Conservation (phyloP, 2,329 filamentous ascomycete genomes). For the Ceratocystis smalleyi region DNA sequence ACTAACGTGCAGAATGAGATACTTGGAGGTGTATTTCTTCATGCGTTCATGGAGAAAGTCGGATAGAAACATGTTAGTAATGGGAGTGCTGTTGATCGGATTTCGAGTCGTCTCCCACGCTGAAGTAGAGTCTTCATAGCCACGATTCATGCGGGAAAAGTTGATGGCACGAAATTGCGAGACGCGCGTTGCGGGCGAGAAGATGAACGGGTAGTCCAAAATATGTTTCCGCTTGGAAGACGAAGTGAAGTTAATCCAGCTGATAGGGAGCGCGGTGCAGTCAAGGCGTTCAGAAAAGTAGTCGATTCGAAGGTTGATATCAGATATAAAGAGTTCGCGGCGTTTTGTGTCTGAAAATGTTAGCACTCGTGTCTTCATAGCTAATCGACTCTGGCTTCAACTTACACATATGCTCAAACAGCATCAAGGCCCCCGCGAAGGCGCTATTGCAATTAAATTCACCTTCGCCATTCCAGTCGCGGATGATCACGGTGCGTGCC, state of each 20-base stretch:
- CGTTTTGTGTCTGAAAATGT: constrained; percentile 40
- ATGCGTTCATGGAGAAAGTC: constrained; percentile 47
- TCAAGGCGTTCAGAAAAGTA: constrained; percentile 66
- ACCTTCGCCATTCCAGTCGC: constrained; percentile 65
- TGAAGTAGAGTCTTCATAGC: constrained; percentile 54
- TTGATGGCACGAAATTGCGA: constrained; percentile 81
- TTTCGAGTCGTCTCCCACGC: constrained; percentile 40
- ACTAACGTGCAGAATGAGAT: constrained; percentile 53
- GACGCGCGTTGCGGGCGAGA: constrained; percentile 55
- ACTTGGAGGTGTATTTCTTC: constrained; percentile 52
- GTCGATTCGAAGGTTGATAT: constrained; percentile 57
- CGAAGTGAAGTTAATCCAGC: constrained; percentile 48
- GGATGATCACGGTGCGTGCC: constrained; percentile 58
- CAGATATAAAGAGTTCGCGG: constrained; percentile 46
- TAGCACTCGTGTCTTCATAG: constrained; percentile 8
- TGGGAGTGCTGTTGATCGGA: constrained; percentile 39
- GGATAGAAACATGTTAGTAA: constrained; percentile 42
- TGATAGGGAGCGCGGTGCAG: constrained; percentile 54
- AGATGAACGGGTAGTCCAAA: constrained; percentile 67
- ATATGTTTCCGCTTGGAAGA: constrained; percentile 56
- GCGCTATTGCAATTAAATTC: constrained; percentile 53
- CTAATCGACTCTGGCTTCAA: constrained; percentile 17
- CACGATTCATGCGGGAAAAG: constrained; percentile 68
- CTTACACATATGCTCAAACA: constrained; percentile 59
- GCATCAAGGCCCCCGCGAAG: constrained; percentile 60